These are phyloP conservation scores for Ascochyta fabae DNA, from an alignment of 2,329 filamentous ascomycete species.

Conservation along the genomic window DNA sequence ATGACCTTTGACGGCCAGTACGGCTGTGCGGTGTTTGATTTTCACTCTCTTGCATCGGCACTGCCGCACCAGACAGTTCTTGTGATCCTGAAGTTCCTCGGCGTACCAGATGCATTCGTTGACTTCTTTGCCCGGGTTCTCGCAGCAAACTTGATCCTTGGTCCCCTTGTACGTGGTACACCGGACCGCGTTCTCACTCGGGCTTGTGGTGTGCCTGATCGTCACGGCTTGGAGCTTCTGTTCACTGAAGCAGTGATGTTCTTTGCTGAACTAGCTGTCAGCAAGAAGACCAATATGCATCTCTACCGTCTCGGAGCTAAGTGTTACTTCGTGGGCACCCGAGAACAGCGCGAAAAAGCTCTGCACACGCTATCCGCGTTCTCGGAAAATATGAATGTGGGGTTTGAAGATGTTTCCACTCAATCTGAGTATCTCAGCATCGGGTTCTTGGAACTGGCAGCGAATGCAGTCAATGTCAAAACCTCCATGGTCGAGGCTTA, in stretches of 20 bases:
- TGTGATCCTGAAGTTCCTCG: constrained; percentile 64
- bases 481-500: constrained; percentile 22
- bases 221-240: constrained; percentile 31
- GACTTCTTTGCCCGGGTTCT: constrained; percentile 64
- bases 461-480: constrained; percentile 17
- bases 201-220: constrained; percentile 28
- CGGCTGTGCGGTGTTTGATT: constrained; percentile 19
- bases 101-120: constrained; percentile 63
- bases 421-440: constrained; percentile 16
- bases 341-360: constrained; percentile 17
- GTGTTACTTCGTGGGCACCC: constrained; percentile 33
- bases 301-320: constrained; percentile 34
- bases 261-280: constrained; percentile 36
- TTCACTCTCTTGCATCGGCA: constrained; percentile 62
- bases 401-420: not conserved
- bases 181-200: constrained; percentile 26
- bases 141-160: constrained; percentile 31
- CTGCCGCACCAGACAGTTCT: constrained; percentile 66
- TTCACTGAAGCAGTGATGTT: constrained; percentile 38
- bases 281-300: constrained; percentile 23
- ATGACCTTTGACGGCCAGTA: constrained; percentile 26
- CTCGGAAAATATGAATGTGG: constrained; percentile 25
- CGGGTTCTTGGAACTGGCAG: constrained; percentile 17
- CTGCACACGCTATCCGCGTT: constrained; percentile 21
- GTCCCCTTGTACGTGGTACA: constrained; percentile 27